phyloP scores from a whole-genome alignment of 139 green algal genomes.

The Eudorina sp. region DNA sequence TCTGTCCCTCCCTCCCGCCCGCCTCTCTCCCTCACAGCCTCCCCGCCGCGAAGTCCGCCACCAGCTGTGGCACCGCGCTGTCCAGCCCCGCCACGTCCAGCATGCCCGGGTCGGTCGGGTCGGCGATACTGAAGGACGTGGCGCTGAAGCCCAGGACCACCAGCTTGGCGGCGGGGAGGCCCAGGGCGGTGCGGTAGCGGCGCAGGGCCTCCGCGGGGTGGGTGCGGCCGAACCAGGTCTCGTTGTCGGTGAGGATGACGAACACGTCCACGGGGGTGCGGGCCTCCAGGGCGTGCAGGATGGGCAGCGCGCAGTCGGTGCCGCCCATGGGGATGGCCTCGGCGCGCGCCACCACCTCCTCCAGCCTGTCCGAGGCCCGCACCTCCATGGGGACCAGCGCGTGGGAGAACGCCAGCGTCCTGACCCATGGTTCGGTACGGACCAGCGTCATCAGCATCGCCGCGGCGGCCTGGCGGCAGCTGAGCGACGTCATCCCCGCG shows the following conservation, averaged over 20 bases:
- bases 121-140: slow-evolving; percentile 32
- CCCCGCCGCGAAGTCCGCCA: slow-evolving; percentile 36
- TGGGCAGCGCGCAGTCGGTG: slow-evolving; percentile 55
- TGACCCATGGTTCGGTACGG: slow-evolving; percentile 31
- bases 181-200: slow-evolving; percentile 20
- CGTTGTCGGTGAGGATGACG: slow-evolving; percentile 53
- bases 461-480: slow-evolving; percentile 21
- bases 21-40: neutral
- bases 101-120: slow-evolving; percentile 49
- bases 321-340: slow-evolving; percentile 35
- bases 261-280: slow-evolving; percentile 49
- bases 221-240: slow-evolving; percentile 28
- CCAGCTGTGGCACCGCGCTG: slow-evolving; percentile 31
- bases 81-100: slow-evolving; percentile 52
- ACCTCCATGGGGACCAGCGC: slow-evolving; percentile 6
- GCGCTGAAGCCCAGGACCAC: slow-evolving; percentile 45
- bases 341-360: slow-evolving; percentile 3
- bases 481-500: slow-evolving; percentile 32
- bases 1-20: neutral
- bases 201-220: slow-evolving; percentile 39
- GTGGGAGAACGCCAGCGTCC: slow-evolving; percentile 47
- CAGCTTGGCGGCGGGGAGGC: slow-evolving; percentile 33
- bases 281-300: slow-evolving; percentile 34
- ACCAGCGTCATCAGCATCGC: slow-evolving; percentile 46
- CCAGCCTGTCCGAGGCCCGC: neutral